A percentile compares a stretch with the other conserved stretches of the same genome.
Conservation (phyloP, 1,139 yeast genomes). For the Saccharomycopsis crataegensis region DNA sequence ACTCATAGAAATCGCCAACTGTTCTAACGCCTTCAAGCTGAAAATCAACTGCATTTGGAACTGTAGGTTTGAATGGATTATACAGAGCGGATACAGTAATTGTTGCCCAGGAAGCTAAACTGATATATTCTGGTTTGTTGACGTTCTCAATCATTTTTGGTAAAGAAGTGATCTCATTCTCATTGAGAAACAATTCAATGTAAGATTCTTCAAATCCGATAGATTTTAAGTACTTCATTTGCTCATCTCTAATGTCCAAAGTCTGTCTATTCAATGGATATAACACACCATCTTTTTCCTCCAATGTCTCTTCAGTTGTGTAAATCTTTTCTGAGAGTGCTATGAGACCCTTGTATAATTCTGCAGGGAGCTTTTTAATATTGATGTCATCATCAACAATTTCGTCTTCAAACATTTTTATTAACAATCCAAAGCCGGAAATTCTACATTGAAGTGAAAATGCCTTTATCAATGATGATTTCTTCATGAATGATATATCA, state of each 20-base stretch:
- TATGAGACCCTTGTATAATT: slow-evolving; percentile 34
- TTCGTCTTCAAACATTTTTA: slow-evolving; percentile 24
- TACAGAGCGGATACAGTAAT: slow-evolving; percentile 20
- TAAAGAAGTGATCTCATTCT: slow-evolving; percentile 20
- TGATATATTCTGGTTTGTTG: slow-evolving; percentile 17
- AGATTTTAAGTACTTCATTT: slow-evolving; percentile 38
- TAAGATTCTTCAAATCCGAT: slow-evolving; percentile 38
- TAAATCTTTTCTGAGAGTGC: slow-evolving; percentile 32
- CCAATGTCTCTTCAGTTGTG: slow-evolving; percentile 22
- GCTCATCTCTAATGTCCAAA: slow-evolving; percentile 46
- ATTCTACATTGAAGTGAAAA: slow-evolving; percentile 37
- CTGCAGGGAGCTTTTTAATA: slow-evolving; percentile 19
- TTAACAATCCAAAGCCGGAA: slow-evolving; percentile 34
- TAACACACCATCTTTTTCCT: slow-evolving; percentile 30
- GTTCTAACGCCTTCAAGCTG: slow-evolving; percentile 23
- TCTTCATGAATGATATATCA: background rate
- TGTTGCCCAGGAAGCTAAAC: slow-evolving; percentile 27
- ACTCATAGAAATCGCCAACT: slow-evolving; percentile 34
- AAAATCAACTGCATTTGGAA: background rate
- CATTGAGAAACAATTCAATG: slow-evolving; percentile 34
- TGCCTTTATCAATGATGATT: slow-evolving; percentile 18
- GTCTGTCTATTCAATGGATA: slow-evolving; percentile 31
- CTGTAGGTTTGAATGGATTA: background rate
- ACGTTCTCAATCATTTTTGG: background rate
- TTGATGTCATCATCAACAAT: slow-evolving; percentile 17